phyloP scores from a whole-genome alignment of 2,329 filamentous ascomycete genomes.

The Nectriaceae sp. region DNA sequence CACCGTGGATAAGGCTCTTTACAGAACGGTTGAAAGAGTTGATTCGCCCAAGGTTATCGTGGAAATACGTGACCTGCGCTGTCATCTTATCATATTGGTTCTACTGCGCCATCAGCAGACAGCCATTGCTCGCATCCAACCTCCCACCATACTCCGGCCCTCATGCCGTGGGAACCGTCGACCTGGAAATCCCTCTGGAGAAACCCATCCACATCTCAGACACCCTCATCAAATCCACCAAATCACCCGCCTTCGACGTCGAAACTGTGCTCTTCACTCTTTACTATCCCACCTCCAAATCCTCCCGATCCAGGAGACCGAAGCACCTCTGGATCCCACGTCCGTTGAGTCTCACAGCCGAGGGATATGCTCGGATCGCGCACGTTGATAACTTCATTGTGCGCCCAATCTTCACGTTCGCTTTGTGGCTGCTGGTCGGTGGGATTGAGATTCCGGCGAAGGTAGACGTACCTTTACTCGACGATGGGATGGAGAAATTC shows the following conservation, averaged over 20 bases:
- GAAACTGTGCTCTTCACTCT: conserved; percentile 51
- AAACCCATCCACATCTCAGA: conserved; percentile 33
- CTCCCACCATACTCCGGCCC: conserved; percentile 47
- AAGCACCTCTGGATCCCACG: conserved; percentile 48
- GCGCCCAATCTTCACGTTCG: conserved; percentile 44
- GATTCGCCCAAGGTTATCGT: conserved; percentile 35
- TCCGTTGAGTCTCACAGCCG: conserved; percentile 45
- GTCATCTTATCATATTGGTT: conserved; percentile 36
- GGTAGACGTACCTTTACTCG: conserved; percentile 46
- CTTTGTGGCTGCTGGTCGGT: conserved; percentile 44
- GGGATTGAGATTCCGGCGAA: conserved; percentile 48
- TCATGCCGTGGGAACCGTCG: conserved; percentile 47
- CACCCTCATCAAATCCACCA: conserved; percentile 35
- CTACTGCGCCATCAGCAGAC: conserved; percentile 41
- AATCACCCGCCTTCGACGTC: conserved; percentile 45
- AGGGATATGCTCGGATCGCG: conserved; percentile 49
- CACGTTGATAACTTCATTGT: conserved; percentile 45
- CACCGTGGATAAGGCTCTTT: conserved; percentile 1
- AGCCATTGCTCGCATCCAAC: conserved; percentile 45
- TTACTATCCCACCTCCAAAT: conserved; percentile 46
- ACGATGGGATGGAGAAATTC: conserved; percentile 28
- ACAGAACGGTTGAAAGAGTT: conserved; percentile 9
- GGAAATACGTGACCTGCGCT: conserved; percentile 35
- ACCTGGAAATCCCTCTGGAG: conserved; percentile 47
- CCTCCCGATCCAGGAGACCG: conserved; percentile 23